Percentiles rank a stretch among this genome's conserved stretches.
Evolutionary conservation across 225 moss, liverwort and hornwort species (phyloP).

Genomic region (Climacium dendroides): DNA sequence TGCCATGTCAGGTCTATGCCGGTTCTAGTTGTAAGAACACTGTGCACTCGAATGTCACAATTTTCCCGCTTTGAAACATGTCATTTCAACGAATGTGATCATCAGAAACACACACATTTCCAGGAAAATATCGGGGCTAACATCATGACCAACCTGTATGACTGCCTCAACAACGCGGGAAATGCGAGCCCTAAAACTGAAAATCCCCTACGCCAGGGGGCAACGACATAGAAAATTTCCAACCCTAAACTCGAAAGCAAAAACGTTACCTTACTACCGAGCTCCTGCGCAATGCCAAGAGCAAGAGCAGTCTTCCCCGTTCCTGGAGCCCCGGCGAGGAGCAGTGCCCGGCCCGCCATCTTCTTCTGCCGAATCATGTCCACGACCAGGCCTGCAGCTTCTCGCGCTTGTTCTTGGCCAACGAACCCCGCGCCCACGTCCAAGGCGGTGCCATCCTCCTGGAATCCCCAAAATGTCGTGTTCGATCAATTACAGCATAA

Average conservation of each 20-base stretch:
- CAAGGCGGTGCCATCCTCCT: conserved; percentile 87
- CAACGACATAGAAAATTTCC: neutral
- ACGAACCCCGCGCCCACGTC: conserved; percentile 85
- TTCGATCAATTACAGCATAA: neutral
- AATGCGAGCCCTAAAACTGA: neutral
- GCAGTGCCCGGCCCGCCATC: conserved; percentile 92
- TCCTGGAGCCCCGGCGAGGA: conserved; percentile 89
- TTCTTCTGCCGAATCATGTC: conserved; percentile 99
- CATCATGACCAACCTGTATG: neutral
- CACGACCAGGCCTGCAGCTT: conserved; percentile 85
- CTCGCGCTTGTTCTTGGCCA: conserved; percentile 88
- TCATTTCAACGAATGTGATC: neutral
- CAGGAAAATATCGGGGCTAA: neutral
- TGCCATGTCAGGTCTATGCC: neutral
- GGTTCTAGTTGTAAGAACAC: neutral
- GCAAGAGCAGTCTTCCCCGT: conserved; percentile 97
- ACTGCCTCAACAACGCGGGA: neutral
- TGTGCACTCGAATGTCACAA: neutral
- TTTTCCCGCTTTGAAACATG: neutral
- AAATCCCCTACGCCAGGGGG: neutral
- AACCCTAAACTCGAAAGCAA: neutral
- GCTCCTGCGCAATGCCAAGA: conserved; percentile 91
- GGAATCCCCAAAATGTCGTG: neutral
- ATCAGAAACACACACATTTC: neutral
- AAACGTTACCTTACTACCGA: conserved; percentile 71